A percentile compares a stretch with the other conserved stretches of the same genome.
Conservation (phyloP, 2,329 filamentous ascomycete genomes). For the Aspergillus ochraceus region DNA sequence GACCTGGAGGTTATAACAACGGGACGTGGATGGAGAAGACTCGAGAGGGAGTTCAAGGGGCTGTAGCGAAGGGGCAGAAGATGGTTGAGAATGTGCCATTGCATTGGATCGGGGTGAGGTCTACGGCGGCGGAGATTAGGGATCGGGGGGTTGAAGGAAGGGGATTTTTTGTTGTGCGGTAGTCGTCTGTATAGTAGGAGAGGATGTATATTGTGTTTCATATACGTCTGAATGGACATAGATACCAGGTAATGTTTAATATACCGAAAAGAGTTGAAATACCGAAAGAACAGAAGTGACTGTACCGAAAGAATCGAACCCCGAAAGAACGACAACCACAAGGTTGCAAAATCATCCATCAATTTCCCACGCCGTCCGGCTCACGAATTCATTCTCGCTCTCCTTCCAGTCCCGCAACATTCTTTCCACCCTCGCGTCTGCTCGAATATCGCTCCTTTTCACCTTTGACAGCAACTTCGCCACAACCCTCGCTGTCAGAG, state of each 20-base stretch:
- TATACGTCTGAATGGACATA: too few species aligned
- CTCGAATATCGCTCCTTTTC: background rate
- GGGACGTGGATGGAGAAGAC: constrained; percentile 41
- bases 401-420: background rate
- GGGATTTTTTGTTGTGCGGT: constrained; percentile 41
- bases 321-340: too few species aligned
- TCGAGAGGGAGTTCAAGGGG: constrained; percentile 49
- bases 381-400: background rate
- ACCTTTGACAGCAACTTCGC: background rate
- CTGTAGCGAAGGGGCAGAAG: constrained; percentile 53
- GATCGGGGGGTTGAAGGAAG: constrained; percentile 44
- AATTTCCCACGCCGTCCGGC: background rate
- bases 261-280: too few species aligned
- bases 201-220: too few species aligned
- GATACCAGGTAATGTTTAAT: too few species aligned
- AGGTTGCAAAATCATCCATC: too few species aligned
- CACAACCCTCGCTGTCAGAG: background rate
- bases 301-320: too few species aligned
- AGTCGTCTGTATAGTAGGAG: constrained; percentile 1
- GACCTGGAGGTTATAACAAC: background rate
- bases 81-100: constrained; percentile 60
- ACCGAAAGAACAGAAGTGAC: too few species aligned
- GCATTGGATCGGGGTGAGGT: constrained; percentile 60
- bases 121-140: constrained; percentile 40
- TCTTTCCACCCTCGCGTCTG: background rate